These are phyloP conservation scores for Mortierella antarctica DNA, from an alignment of 192 early-diverging fungal species.

Conservation along the genomic window DNA sequence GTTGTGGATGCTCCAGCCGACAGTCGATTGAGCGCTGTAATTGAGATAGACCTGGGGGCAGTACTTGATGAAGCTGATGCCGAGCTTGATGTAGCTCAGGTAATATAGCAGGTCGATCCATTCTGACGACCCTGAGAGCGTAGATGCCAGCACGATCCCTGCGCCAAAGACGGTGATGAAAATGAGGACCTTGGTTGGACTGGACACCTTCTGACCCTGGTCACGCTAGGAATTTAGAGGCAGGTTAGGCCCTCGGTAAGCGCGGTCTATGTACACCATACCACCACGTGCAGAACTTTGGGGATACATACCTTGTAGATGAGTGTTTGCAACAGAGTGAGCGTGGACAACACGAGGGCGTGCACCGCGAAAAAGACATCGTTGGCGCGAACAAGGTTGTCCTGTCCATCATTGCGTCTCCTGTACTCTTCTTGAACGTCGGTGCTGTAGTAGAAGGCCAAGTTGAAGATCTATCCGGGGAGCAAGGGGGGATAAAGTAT, in stretches of 20 bases:
- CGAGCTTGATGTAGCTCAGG: constrained; percentile 82
- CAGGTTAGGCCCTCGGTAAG: neutral
- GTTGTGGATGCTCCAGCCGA: constrained; percentile 91
- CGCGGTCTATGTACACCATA: neutral
- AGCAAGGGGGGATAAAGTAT: neutral
- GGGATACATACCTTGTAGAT: constrained; percentile 67
- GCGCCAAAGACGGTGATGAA: constrained; percentile 1
- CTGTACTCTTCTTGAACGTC: constrained; percentile 78
- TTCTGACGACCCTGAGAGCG: neutral
- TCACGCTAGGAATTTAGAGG: constrained; percentile 45
- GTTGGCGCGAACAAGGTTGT: constrained; percentile 80
- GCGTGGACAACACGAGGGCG: constrained; percentile 71
- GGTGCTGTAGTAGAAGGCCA: constrained; percentile 76
- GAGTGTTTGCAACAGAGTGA: constrained; percentile 74
- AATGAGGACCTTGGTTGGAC: constrained; percentile 53
- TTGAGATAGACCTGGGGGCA: constrained; percentile 82
- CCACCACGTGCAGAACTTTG: neutral
- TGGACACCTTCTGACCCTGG: constrained; percentile 57
- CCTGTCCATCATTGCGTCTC: constrained; percentile 70
- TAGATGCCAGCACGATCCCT: constrained; percentile 18
- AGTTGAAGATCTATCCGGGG: constrained; percentile 74
- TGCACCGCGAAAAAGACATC: constrained; percentile 93
- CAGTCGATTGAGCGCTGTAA: constrained; percentile 77
- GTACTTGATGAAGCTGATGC: constrained; percentile 84
- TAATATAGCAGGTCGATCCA: constrained; percentile 79